Evolutionary conservation across 768 basidiomycete genomes (phyloP).

Genomic region (Lentinula detonsa): DNA sequence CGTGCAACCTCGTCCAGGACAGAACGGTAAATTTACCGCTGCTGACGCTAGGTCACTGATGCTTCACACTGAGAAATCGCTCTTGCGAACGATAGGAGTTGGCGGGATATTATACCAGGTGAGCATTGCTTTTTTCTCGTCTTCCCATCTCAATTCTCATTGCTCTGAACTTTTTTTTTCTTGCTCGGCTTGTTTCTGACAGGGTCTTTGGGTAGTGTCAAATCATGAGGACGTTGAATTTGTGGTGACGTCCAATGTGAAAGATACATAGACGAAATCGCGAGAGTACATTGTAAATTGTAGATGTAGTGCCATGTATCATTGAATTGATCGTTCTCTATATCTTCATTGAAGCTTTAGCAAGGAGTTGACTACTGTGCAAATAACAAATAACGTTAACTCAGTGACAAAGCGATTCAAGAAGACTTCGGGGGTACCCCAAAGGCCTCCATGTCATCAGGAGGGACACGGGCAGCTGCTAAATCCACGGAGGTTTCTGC

Average conservation of each 20-base stretch:
- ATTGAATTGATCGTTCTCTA: too few species aligned
- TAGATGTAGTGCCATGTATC: too few species aligned
- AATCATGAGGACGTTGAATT: not conserved
- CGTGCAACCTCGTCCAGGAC: not conserved
- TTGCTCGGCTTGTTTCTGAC: not conserved
- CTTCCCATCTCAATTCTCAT: not conserved
- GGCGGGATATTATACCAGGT: not conserved
- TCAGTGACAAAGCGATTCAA: too few species aligned
- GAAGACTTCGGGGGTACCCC: too few species aligned
- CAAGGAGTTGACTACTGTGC: too few species aligned
- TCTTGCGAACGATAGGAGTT: not conserved
- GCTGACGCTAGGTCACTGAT: not conserved
- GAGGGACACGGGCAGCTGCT: too few species aligned
- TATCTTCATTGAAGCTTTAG: too few species aligned
- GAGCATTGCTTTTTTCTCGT: not conserved
- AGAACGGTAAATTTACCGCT: not conserved
- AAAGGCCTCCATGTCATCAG: too few species aligned
- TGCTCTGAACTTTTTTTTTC: not conserved
- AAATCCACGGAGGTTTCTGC: too few species aligned
- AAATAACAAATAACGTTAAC: too few species aligned
- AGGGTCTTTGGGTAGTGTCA: not conserved
- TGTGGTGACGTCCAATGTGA: not conserved
- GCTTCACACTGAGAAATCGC: not conserved
- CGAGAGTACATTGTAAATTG: too few species aligned
- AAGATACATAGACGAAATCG: not conserved